Percentiles rank a stretch among this genome's conserved stretches.
phyloP scores from a whole-genome alignment of 2,329 filamentous ascomycete genomes.

The Escovopsis weberi region DNA sequence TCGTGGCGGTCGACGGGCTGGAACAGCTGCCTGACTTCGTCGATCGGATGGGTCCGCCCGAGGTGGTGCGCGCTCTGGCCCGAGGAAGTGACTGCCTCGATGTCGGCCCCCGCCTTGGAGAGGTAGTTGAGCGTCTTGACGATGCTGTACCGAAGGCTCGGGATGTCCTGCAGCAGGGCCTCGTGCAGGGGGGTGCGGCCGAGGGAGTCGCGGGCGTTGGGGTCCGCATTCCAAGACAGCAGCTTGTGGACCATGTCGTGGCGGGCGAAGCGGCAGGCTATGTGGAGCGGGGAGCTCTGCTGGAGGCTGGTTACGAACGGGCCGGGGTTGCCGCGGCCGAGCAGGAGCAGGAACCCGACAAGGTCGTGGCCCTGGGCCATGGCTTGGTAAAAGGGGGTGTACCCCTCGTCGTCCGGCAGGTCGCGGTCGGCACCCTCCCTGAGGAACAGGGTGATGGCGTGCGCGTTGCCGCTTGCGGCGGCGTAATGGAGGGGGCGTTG shows the following conservation, averaged over 20 bases:
- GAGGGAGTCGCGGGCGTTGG: neutral
- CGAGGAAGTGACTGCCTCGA: neutral
- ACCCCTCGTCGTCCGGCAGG: constrained; percentile 3
- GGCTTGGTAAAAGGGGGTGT: constrained; percentile 1
- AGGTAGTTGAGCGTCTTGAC: constrained; percentile 1
- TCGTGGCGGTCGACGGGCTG: neutral
- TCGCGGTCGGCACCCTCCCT: neutral
- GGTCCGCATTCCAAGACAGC: neutral
- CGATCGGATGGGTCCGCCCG: constrained; percentile 1
- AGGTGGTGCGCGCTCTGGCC: neutral
- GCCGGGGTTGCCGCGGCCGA: neutral
- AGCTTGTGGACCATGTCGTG: neutral
- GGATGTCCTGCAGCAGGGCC: constrained; percentile 1
- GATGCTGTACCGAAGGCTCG: neutral
- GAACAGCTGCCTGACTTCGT: constrained; percentile 1
- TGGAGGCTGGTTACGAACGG: neutral
- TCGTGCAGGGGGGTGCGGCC: constrained; percentile 5
- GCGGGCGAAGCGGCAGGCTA: constrained; percentile 5
- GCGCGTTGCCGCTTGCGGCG: constrained; percentile 1
- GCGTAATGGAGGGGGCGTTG: constrained; percentile 3
- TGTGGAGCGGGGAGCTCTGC: constrained; percentile 3
- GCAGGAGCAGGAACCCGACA: neutral
- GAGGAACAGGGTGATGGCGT: constrained; percentile 1
- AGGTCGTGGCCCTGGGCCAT: constrained; percentile 3
- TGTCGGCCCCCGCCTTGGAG: neutral